phyloP scores from a whole-genome alignment of 2,329 filamentous ascomycete genomes.

The Pestalotiopsis sp. region DNA sequence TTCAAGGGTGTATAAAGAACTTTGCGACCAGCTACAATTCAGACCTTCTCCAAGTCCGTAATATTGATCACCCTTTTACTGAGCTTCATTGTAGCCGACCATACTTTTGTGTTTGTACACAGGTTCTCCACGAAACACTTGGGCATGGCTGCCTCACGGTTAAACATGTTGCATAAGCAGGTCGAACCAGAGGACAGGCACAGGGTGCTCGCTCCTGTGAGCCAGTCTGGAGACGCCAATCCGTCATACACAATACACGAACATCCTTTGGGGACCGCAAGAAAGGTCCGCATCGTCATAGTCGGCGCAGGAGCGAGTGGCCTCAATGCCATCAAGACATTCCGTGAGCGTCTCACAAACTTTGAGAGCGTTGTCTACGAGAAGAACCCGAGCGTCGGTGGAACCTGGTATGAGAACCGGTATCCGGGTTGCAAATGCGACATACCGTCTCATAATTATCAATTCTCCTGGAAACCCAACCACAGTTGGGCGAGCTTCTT shows the following conservation, averaged over 20 bases:
- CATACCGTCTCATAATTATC: slow-evolving; percentile 62
- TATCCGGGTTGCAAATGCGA: slow-evolving; percentile 62
- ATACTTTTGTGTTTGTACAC: background rate
- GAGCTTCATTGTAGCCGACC: no score
- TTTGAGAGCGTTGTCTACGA: slow-evolving; percentile 55
- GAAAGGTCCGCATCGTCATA: slow-evolving; percentile 43
- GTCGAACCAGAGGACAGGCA: background rate
- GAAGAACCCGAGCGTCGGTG: slow-evolving; percentile 56
- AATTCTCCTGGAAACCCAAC: slow-evolving; percentile 63
- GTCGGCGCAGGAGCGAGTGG: slow-evolving; percentile 47
- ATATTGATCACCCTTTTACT: no score
- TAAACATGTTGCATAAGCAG: background rate
- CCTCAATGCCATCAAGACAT: slow-evolving; percentile 45
- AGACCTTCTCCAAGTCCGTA: no score
- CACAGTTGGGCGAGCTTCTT: slow-evolving; percentile 61
- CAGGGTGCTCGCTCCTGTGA: background rate
- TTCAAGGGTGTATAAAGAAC: no score
- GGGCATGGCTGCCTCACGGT: no score
- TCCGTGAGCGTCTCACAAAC: slow-evolving; percentile 41
- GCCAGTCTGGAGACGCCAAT: background rate
- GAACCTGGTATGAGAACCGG: slow-evolving; percentile 61
- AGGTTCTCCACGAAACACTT: background rate
- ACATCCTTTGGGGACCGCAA: slow-evolving; percentile 38
- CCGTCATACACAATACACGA: slow-evolving; percentile 35
- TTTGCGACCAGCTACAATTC: no score